These are phyloP conservation scores for Vanilla planifolia DNA, from an alignment of 106 monocot genomes.

Conservation along the genomic window DNA sequence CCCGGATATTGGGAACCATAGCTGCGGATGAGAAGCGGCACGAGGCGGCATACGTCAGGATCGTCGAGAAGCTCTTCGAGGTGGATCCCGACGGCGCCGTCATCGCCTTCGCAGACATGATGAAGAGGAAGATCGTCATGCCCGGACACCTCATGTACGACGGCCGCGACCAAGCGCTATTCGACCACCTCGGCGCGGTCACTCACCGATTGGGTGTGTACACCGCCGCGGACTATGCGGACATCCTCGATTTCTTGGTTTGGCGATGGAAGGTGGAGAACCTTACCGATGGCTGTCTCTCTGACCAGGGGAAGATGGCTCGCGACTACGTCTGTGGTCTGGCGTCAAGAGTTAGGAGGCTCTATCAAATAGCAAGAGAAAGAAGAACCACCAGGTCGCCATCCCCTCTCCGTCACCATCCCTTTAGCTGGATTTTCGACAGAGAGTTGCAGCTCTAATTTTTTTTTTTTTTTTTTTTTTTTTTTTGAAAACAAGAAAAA, in stretches of 20 bases:
- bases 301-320: conserved; percentile 15
- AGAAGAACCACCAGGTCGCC: conserved; percentile 8
- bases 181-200: conserved; percentile 30
- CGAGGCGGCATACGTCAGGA: conserved; percentile 48
- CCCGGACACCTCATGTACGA: conserved; percentile 53
- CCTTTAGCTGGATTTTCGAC: conserved; percentile 77
- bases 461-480: no score
- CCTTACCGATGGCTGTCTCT: conserved; percentile 12
- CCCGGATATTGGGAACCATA: conserved; percentile 49
- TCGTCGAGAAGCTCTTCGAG: conserved; percentile 51
- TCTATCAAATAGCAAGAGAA: conserved; percentile 31
- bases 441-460: conserved; percentile 9
- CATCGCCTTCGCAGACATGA: conserved; percentile 47
- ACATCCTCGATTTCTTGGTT: conserved; percentile 46
- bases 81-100: conserved; percentile 44
- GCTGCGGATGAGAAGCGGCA: conserved; percentile 56
- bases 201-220: conserved; percentile 44
- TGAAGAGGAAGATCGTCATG: conserved; percentile 50
- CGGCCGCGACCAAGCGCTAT: conserved; percentile 31
- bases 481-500: no score
- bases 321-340: conserved; percentile 22
- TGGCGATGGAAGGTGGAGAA: conserved; percentile 35
- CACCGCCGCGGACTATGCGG: conserved; percentile 44
- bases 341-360: conserved; percentile 13
- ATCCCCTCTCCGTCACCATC: conserved; percentile 1